These are phyloP conservation scores for Lactifluus echinatus DNA, from an alignment of 768 basidiomycete species.

Conservation along the genomic window DNA sequence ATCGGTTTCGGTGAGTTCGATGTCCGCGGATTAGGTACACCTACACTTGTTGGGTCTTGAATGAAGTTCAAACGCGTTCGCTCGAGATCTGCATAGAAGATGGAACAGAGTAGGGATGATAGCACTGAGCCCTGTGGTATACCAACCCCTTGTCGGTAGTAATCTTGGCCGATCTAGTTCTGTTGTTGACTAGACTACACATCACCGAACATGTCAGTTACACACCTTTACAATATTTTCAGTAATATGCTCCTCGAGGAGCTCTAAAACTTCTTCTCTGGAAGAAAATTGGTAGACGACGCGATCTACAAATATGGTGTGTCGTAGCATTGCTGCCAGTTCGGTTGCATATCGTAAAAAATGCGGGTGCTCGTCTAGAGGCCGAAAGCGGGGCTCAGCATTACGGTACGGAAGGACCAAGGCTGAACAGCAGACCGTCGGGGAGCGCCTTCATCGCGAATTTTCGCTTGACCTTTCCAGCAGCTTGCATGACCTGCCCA, in stretches of 20 bases:
- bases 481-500: conserved; percentile 50
- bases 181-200: background rate
- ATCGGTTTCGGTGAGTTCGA: background rate
- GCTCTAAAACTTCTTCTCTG: conserved; percentile 51
- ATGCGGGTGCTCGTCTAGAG: conserved; percentile 62
- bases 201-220: background rate
- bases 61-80: conserved; percentile 44
- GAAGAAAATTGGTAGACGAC: conserved; percentile 49
- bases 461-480: conserved; percentile 47
- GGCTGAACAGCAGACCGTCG: conserved; percentile 40
- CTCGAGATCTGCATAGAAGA: conserved; percentile 93
- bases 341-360: conserved; percentile 64
- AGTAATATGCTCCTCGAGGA: conserved; percentile 84
- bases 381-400: background rate
- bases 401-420: background rate
- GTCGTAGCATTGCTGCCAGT: conserved; percentile 55
- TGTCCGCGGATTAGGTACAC: conserved; percentile 25
- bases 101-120: conserved; percentile 87
- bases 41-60: conserved; percentile 52
- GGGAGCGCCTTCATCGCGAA: conserved; percentile 57
- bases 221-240: conserved; percentile 85
- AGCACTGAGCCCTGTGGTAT: conserved; percentile 98
- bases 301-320: conserved; percentile 83
- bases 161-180: conserved; percentile 63
- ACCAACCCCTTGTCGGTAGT: conserved; percentile 84